A percentile compares a stretch with the other conserved stretches of the same genome.
Conservation (phyloP, 2,329 filamentous ascomycete species). For the Hymenoscyphus occultus region DNA sequence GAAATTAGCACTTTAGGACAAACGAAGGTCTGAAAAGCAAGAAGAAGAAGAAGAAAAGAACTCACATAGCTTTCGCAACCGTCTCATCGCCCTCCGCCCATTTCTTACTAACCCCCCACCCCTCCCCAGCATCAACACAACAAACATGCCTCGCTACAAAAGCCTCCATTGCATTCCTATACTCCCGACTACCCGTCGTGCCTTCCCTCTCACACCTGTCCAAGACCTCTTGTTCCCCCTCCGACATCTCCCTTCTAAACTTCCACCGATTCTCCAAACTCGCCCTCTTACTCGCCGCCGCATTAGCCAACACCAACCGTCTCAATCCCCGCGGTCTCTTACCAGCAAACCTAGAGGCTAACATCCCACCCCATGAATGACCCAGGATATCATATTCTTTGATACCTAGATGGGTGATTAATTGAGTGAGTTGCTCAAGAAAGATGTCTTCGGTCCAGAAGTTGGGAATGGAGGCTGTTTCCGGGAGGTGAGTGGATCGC, state of each 20-base stretch:
- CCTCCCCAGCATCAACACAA: conserved; percentile 19
- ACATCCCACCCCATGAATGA: conserved; percentile 55
- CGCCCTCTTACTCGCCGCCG: conserved; percentile 25
- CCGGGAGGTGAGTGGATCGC: conserved; percentile 45
- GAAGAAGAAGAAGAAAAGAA: not conserved
- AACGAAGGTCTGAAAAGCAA: not conserved
- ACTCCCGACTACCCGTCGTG: conserved; percentile 21
- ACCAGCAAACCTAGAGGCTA: conserved; percentile 43
- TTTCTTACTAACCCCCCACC: conserved; percentile 18
- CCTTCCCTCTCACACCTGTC: conserved; percentile 23
- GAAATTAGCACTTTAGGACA: conserved; percentile 28
- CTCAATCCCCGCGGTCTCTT: conserved; percentile 38
- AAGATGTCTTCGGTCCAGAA: conserved; percentile 52
- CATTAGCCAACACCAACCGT: conserved; percentile 40
- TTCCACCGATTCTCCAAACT: conserved; percentile 28
- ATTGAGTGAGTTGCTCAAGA: conserved; percentile 47
- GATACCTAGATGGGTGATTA: conserved; percentile 40
- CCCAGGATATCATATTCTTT: conserved; percentile 45
- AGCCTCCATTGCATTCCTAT: conserved; percentile 18
- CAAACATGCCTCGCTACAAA: conserved; percentile 26
- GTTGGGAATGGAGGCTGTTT: conserved; percentile 41
- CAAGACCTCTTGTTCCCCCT: conserved; percentile 26
- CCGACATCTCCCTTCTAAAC: conserved; percentile 25
- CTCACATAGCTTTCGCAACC: conserved; percentile 32
- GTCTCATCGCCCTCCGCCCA: conserved; percentile 26